These are phyloP conservation scores for Fusarium mexicanum DNA, from an alignment of 2,329 filamentous ascomycete species.

Conservation along the genomic window DNA sequence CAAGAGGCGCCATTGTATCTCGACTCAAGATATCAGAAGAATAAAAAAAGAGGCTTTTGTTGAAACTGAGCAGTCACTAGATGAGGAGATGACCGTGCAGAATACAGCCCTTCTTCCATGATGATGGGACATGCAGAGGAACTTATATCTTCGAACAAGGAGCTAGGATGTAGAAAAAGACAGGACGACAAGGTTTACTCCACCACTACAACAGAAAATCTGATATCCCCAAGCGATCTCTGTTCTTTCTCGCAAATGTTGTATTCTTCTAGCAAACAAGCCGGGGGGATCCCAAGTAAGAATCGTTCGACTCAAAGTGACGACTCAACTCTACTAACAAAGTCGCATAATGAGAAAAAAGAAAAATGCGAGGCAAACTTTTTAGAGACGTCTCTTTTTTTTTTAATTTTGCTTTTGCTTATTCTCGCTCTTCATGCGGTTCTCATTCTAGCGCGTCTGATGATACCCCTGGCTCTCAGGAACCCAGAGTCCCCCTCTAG, in stretches of 20 bases:
- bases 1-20: slow-evolving; percentile 67
- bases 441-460: slow-evolving; percentile 26
- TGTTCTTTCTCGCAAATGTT: neutral
- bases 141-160: slow-evolving; percentile 29
- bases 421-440: slow-evolving; percentile 5
- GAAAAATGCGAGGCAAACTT: slow-evolving; percentile 10
- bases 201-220: slow-evolving; percentile 14
- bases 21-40: neutral
- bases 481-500: slow-evolving; percentile 15
- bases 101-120: neutral
- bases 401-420: neutral
- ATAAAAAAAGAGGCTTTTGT: neutral
- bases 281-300: slow-evolving; percentile 17
- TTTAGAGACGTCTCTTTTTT: neutral
- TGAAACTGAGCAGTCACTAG: slow-evolving; percentile 13
- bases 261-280: slow-evolving; percentile 5
- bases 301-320: slow-evolving; percentile 43
- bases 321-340: slow-evolving; percentile 22
- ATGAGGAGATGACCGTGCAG: slow-evolving; percentile 13
- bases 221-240: neutral
- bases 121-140: slow-evolving; percentile 14
- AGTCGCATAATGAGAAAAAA: neutral
- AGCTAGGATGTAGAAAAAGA: slow-evolving; percentile 13
- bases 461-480: slow-evolving; percentile 19
- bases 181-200: neutral